Evolutionary conservation across 805 yeast species (phyloP), one percentile per base, ranked within the genome.

Genomic region (Candida pini): DNA sequence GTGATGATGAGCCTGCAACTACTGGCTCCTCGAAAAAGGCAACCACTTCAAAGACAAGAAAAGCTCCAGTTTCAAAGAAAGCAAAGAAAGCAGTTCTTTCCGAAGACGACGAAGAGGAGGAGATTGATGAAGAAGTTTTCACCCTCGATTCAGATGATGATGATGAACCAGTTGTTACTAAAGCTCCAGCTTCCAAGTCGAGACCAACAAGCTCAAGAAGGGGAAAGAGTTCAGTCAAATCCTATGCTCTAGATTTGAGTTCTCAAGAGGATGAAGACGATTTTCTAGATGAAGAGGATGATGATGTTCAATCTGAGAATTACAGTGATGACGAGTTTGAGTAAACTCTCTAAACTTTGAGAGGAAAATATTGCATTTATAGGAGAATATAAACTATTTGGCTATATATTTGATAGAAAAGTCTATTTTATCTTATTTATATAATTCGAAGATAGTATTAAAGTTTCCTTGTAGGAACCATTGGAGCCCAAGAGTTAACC

Each of bases 391-490:
- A 20, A 15, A 23, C 17, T 30, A 21, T 14, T 15, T 20, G 14
- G 10, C 20, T 35, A 31, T n/a, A n/a, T n/a, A n/a, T n/a, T n/a
- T n/a, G n/a, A n/a, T n/a, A n/a, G n/a, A n/a, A n/a, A n/a, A n/a
- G n/a, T n/a, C n/a, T n/a, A 18, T 5, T 18, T 34, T 23, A 22
- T 10, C 13, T 22, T 26, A 26, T 14, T 13, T 14, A 14, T 26
- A 27, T 6, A n/a, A n/a, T 18, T 18, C 9, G 18, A 14, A 30
- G 7, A 8, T 26, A 21, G 16, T 18, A 27, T 35, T 35, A 53
- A 9, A 50, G 29, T 30, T 42, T 51, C 35, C 48, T 56, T 22
- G 53, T 58, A 9, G 63, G 63, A 3, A 50, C 35, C 63, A 58
- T 58, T 14, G 54, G 53, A 5, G 49, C 33, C 63, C 63, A 58